These are phyloP conservation scores for Athelia psychrophila DNA, from an alignment of 1,284 basidiomycete species.

Conservation along the genomic window DNA sequence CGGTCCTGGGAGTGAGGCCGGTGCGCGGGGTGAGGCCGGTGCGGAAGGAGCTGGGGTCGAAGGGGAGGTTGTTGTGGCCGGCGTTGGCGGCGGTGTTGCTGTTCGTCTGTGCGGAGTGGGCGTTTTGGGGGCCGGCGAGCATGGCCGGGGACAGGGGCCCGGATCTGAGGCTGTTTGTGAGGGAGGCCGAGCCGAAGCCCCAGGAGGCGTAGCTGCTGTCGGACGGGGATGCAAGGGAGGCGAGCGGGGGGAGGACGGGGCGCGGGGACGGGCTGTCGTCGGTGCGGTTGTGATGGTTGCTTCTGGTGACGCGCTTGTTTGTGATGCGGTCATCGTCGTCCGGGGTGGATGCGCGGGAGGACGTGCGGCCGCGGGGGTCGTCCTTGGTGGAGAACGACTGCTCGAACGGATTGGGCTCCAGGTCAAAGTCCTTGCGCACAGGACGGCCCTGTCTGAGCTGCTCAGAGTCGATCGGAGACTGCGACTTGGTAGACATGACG, in stretches of 20 bases:
- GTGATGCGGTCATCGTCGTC: slow-evolving; percentile 35
- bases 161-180: slow-evolving; percentile 78
- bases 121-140: slow-evolving; percentile 81
- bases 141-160: slow-evolving; percentile 95
- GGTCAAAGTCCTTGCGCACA: slow-evolving; percentile 68
- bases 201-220: slow-evolving; percentile 69
- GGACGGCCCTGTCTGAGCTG: slow-evolving; percentile 24
- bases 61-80: slow-evolving; percentile 20
- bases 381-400: slow-evolving; percentile 73
- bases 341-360: slow-evolving; percentile 31
- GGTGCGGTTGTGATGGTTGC: no score
- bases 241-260: slow-evolving; percentile 83
- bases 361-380: slow-evolving; percentile 37
- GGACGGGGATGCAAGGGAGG: slow-evolving; percentile 82
- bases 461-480: slow-evolving; percentile 14
- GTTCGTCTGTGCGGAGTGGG: slow-evolving; percentile 28
- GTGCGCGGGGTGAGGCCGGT: slow-evolving; percentile 85
- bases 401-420: slow-evolving; percentile 96
- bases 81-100: slow-evolving; percentile 13
- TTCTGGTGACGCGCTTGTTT: slow-evolving; percentile 26
- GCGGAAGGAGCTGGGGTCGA: slow-evolving; percentile 85
- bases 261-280: slow-evolving; percentile 35
- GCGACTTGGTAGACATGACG: neutral
- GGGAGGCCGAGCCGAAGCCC: slow-evolving; percentile 55
- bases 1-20: slow-evolving; percentile 75